A percentile compares a stretch with the other conserved stretches of the same genome.
Conservation (phyloP, 176 grass and related monocot species). For the Bolboschoenus planiculmis region DNA sequence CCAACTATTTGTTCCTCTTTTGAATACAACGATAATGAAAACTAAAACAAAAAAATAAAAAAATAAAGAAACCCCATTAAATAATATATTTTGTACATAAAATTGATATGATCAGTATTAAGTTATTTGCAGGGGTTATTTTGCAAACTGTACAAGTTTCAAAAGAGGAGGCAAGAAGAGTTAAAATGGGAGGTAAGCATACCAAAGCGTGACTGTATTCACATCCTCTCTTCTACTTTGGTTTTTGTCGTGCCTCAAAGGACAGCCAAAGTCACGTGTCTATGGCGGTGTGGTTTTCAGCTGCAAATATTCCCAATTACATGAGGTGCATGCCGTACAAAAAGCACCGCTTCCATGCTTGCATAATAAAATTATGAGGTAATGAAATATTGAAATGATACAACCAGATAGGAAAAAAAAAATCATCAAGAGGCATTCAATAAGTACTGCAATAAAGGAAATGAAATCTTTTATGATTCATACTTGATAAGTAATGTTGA, state of each 20-base stretch:
- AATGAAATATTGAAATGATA: too few relatives aligned
- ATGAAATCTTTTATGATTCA: too few relatives aligned
- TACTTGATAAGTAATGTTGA: too few relatives aligned
- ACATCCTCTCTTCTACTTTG: slow-evolving; percentile 17
- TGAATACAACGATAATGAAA: not conserved
- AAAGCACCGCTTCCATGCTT: not conserved
- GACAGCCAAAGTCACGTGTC: slow-evolving; percentile 38
- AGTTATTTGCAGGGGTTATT: not conserved
- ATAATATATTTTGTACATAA: not conserved
- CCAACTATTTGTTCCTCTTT: not conserved
- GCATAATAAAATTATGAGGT: too few relatives aligned
- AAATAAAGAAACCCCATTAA: not conserved
- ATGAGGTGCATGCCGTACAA: not conserved
- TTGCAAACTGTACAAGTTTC: not conserved
- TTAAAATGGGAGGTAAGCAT: slow-evolving; percentile 15
- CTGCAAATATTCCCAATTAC: not conserved
- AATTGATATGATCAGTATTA: not conserved
- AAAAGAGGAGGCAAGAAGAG: slow-evolving; percentile 3
- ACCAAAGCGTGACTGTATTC: slow-evolving; percentile 1
- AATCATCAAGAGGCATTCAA: too few relatives aligned
- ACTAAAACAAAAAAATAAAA: not conserved
- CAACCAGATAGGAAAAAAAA: too few relatives aligned
- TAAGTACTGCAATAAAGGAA: too few relatives aligned
- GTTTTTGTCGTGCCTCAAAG: slow-evolving; percentile 18
- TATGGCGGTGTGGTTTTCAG: not conserved